phyloP scores from a whole-genome alignment of 805 yeast genomes.

The Yamadazyma phyllophila region DNA sequence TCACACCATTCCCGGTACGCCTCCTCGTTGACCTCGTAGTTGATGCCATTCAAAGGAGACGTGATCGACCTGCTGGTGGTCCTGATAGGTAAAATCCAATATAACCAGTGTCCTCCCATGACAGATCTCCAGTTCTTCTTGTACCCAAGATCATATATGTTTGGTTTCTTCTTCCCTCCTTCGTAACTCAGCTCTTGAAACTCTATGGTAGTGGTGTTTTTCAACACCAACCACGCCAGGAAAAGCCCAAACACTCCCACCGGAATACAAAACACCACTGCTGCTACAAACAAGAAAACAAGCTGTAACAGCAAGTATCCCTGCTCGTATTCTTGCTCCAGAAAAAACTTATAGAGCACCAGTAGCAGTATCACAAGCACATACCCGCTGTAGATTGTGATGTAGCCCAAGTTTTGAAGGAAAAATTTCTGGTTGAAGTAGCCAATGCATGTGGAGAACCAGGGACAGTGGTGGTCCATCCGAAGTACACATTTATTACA shows the following conservation, averaged over 20 bases:
- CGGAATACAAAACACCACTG: conserved; percentile 52
- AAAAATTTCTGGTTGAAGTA: conserved; percentile 77
- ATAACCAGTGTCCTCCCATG: conserved; percentile 66
- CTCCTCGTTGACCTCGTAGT: conserved; percentile 46
- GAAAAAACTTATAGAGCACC: conserved; percentile 50
- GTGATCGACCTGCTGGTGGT: conserved; percentile 20
- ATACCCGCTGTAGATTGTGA: conserved; percentile 45
- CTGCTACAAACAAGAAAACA: conserved; percentile 58
- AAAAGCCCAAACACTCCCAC: conserved; percentile 50
- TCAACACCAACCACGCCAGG: conserved; percentile 54
- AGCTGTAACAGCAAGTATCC: conserved; percentile 52
- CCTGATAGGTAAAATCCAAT: conserved; percentile 69
- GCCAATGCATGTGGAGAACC: conserved; percentile 91
- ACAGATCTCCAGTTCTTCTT: conserved; percentile 60
- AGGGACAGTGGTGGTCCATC: conserved; percentile 75
- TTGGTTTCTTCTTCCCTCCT: conserved; percentile 40
- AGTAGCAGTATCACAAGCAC: conserved; percentile 39
- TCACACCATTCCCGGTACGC: conserved; percentile 39
- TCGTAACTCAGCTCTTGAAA: conserved; percentile 45
- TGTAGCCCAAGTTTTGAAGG: conserved; percentile 64
- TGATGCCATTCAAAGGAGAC: conserved; percentile 44
- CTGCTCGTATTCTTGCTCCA: conserved; percentile 34
- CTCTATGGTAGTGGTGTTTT: conserved; percentile 82
- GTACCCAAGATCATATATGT: conserved; percentile 75
- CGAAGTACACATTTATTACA: conserved; percentile 46